Conservation (phyloP, 2,329 filamentous ascomycete genomes). For the Epichloe amarillans region DNA sequence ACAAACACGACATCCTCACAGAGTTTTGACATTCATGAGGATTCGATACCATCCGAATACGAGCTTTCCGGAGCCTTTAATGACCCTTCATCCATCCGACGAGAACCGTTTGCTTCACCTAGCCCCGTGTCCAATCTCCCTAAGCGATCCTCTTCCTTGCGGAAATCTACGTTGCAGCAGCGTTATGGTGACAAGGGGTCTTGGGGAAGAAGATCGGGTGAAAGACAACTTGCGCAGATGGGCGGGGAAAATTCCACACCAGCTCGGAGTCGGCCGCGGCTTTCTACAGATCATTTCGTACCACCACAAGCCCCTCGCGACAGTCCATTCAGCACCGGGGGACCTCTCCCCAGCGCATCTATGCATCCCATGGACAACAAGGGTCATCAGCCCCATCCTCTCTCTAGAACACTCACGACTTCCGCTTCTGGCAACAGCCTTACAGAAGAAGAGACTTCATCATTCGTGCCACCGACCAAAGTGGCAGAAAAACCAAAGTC, state of each 20-base stretch:
- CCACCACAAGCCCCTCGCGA: slow-evolving; percentile 49
- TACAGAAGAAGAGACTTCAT: slow-evolving; percentile 54
- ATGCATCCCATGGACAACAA: slow-evolving; percentile 34
- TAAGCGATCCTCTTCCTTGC: slow-evolving; percentile 61
- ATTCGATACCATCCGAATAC: slow-evolving; percentile 33
- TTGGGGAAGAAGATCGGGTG: slow-evolving; percentile 46
- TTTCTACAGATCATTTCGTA: slow-evolving; percentile 68
- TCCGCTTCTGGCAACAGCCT: slow-evolving; percentile 74
- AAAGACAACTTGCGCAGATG: slow-evolving; percentile 39
- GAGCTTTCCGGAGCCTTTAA: slow-evolving; percentile 30
- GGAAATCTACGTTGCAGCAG: slow-evolving; percentile 81
- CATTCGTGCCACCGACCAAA: slow-evolving; percentile 17
- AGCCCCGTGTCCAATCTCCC: slow-evolving; percentile 42
- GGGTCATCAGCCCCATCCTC: slow-evolving; percentile 54
- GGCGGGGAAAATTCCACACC: slow-evolving; percentile 42
- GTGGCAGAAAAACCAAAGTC: slow-evolving; percentile 15
- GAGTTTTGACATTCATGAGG: slow-evolving; percentile 40
- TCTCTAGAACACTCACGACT: slow-evolving; percentile 76
- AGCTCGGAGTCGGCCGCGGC: slow-evolving; percentile 52
- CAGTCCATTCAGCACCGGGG: slow-evolving; percentile 47
- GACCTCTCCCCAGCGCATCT: slow-evolving; percentile 38
- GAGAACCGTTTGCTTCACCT: slow-evolving; percentile 30
- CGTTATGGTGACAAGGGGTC: slow-evolving; percentile 57
- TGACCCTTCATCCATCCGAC: slow-evolving; percentile 4
- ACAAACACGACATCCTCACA: slow-evolving; percentile 28